Evolutionary conservation across 805 yeast species (phyloP), one percentile per base, ranked within the genome.

Genomic region (Wickerhamiella australiensis): DNA sequence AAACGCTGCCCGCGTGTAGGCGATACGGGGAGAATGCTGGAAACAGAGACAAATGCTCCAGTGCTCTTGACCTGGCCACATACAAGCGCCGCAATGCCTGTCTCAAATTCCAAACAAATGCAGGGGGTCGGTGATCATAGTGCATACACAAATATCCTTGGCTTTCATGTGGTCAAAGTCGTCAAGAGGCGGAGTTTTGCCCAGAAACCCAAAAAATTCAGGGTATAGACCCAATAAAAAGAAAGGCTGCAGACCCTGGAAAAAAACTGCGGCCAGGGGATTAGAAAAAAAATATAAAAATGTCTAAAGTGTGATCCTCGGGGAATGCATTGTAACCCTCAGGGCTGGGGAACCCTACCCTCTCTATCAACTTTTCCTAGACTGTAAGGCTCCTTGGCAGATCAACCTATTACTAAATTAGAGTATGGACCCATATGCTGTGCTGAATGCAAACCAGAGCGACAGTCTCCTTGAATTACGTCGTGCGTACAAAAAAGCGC

Each of bases 401-500:
- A 7, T 7, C 3, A 29, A 29, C n/a, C 13, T 29, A 5, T 29
- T 29, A 29, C 38, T 33, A 33, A 33, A 33, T 7, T 9, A 21
- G n/a, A n/a, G 8, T n/a, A 41, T 41, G 44, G 25, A 41, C 31
- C 44, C 44, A 23, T 41, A 41, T 25, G 20, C 31, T 20, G 17
- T 41, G 9, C 31, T 41, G 12, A 13, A 15, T 12, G 31, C 22
- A 11, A 23, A 12, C 20, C 20, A 12, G 13, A 20, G n/a, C 6
- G 5, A 33, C 31, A 23, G n/a, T n/a, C 3, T 33, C 75, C 2
- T 52, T 64, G 18, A 52, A 12, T 70, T 88, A 23, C 79, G 77
- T 54, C 60, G 61, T 7, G 88, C 94, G 0, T 90, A 88, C 61
- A 75, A 72, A 50, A 66, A 62, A 29, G 73, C 74, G 13, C 70